A percentile compares a stretch with the other conserved stretches of the same genome.
phyloP scores from a whole-genome alignment of 2,329 filamentous ascomycete genomes.

The Metarhizium sp. region DNA sequence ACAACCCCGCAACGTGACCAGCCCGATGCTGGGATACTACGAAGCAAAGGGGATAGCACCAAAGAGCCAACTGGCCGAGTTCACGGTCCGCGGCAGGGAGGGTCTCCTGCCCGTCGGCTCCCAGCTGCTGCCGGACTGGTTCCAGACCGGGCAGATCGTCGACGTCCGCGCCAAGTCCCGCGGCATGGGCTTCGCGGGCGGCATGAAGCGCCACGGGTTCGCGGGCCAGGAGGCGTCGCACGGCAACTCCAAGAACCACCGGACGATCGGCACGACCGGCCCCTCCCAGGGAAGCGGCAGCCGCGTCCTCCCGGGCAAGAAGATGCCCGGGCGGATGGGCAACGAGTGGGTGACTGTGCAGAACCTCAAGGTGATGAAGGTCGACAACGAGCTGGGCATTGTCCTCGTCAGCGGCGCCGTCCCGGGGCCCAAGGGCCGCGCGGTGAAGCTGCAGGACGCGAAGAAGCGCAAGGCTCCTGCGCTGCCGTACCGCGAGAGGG shows the following conservation, averaged over 20 bases:
- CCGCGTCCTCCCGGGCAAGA: constrained; percentile 89
- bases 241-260: constrained; percentile 91
- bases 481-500: constrained; percentile 37
- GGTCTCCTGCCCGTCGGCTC: constrained; percentile 71
- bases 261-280: constrained; percentile 83
- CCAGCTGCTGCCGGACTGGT: constrained; percentile 78
- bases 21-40: constrained; percentile 81
- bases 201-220: constrained; percentile 95
- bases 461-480: constrained; percentile 66
- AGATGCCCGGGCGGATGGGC: constrained; percentile 96
- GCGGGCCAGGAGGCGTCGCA: constrained; percentile 82
- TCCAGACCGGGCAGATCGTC: constrained; percentile 80
- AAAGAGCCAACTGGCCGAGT: constrained; percentile 78
- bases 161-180: constrained; percentile 72
- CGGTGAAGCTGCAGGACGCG: constrained; percentile 82
- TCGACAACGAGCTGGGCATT: constrained; percentile 78
- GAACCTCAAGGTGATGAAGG: constrained; percentile 81
- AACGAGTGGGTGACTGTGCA: constrained; percentile 80
- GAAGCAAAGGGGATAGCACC: constrained; percentile 72
- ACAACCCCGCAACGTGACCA: constrained; percentile 65
- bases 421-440: constrained; percentile 76
- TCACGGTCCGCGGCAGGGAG: constrained; percentile 64
- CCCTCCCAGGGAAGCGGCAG: constrained; percentile 87
- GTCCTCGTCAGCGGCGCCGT: constrained; percentile 82
- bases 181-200: constrained; percentile 91